Conservation (phyloP, 2,329 filamentous ascomycete species). For the Stagonosporopsis tanaceti region DNA sequence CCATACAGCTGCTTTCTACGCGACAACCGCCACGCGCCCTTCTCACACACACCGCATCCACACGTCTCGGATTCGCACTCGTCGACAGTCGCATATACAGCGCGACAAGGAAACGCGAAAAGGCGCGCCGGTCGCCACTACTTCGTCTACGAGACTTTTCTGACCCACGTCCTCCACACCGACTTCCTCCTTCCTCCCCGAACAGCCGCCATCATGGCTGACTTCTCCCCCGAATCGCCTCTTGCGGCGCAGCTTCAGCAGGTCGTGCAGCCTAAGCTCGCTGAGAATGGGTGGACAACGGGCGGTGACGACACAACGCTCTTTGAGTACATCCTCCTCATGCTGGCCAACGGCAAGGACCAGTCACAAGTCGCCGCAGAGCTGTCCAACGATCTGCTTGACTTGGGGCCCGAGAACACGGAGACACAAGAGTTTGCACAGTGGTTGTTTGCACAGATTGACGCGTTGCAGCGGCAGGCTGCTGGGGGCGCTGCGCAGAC, state of each 20-base stretch:
- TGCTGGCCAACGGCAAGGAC: slow-evolving; percentile 95
- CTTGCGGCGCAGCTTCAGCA: slow-evolving; percentile 83
- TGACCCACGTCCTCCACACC: slow-evolving; percentile 23
- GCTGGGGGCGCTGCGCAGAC: slow-evolving; percentile 53
- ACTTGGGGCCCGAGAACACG: slow-evolving; percentile 81
- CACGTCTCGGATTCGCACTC: slow-evolving; percentile 22
- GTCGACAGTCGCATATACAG: slow-evolving; percentile 13
- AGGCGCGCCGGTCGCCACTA: slow-evolving; percentile 35
- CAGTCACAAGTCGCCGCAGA: slow-evolving; percentile 89
- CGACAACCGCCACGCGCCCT: slow-evolving; percentile 8
- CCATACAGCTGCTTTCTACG: slow-evolving; percentile 22
- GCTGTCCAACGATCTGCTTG: slow-evolving; percentile 85
- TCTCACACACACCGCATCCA: slow-evolving; percentile 23
- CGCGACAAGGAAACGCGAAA: slow-evolving; percentile 25
- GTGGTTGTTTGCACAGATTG: slow-evolving; percentile 94
- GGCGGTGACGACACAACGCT: slow-evolving; percentile 82
- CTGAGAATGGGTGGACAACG: slow-evolving; percentile 91
- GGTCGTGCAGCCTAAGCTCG: slow-evolving; percentile 87
- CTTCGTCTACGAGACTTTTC: slow-evolving; percentile 29
- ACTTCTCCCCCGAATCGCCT: slow-evolving; percentile 79
- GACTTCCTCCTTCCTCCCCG: slow-evolving; percentile 10
- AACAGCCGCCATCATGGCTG: slow-evolving; percentile 67
- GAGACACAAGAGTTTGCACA: slow-evolving; percentile 82
- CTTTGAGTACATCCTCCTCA: slow-evolving; percentile 95
- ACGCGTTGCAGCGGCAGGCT: slow-evolving; percentile 69